Evolutionary conservation across 2,329 filamentous ascomycete genomes (phyloP).

Genomic region (Claviceps lovelessii): DNA sequence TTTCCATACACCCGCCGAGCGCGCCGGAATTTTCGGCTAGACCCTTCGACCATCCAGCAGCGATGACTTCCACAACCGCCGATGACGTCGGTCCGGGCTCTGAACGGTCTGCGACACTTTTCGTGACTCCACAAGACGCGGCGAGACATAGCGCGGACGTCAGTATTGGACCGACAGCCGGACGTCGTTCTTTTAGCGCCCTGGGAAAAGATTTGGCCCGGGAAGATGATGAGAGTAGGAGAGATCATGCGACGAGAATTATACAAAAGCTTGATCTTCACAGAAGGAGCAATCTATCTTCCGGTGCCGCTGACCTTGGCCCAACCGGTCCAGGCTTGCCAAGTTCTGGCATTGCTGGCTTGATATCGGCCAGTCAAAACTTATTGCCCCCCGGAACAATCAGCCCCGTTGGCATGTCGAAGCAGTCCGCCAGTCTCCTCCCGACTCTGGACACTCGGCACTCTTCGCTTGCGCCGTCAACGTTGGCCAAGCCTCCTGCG

Average conservation of each 20-base stretch:
- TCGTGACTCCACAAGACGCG: constrained; percentile 44
- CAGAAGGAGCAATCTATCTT: constrained; percentile 54
- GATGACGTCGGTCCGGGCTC: constrained; percentile 28
- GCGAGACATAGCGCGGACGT: constrained; percentile 62
- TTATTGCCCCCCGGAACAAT: constrained; percentile 42
- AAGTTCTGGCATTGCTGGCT: constrained; percentile 60
- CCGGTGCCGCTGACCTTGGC: constrained; percentile 22
- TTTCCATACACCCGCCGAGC: constrained; percentile 78
- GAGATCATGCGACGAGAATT: constrained; percentile 73
- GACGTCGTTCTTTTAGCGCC: constrained; percentile 43
- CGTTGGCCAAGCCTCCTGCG: constrained; percentile 68
- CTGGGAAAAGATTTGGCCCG: constrained; percentile 32
- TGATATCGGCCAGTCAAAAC: constrained; percentile 74
- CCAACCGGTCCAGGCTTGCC: constrained; percentile 15
- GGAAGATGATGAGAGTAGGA: constrained; percentile 59
- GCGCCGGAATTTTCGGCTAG: constrained; percentile 85
- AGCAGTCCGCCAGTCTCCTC: constrained; percentile 17
- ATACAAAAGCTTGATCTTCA: constrained; percentile 89
- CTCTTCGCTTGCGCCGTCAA: constrained; percentile 64
- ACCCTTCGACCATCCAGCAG: constrained; percentile 49
- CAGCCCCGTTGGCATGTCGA: constrained; percentile 16
- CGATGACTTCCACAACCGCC: constrained; percentile 37
- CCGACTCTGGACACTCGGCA: constrained; percentile 31
- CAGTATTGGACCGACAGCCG: constrained; percentile 19
- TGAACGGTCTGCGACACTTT: constrained; percentile 52